Percentiles rank a stretch among this genome's conserved stretches.
Evolutionary conservation across 371 early-diverging fungal genomes (phyloP).

Genomic region (Capniomyces stellatus): DNA sequence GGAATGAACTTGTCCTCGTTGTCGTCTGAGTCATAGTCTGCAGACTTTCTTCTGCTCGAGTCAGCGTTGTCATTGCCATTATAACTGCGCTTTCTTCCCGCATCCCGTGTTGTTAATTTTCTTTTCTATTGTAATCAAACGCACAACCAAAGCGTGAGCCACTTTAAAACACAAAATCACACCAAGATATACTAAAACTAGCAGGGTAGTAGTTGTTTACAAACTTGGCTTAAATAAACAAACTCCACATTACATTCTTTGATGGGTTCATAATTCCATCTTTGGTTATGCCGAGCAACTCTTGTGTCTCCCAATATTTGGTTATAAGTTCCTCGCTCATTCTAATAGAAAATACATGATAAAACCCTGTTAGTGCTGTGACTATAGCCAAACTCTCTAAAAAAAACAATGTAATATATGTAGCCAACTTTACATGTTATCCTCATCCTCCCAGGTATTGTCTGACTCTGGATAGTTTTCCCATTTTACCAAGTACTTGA

Average conservation of each 20-base stretch:
- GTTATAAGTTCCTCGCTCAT: slow-evolving; percentile 10
- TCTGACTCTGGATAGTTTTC: slow-evolving; percentile 19
- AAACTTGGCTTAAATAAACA: neutral
- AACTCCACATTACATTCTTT: neutral
- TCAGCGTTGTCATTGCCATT: neutral
- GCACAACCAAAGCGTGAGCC: too few species aligned
- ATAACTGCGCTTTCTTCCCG: neutral
- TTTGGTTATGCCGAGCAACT: neutral
- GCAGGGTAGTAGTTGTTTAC: neutral
- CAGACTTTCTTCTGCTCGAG: neutral
- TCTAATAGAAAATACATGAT: neutral
- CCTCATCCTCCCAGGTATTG: slow-evolving; percentile 26
- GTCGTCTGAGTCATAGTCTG: neutral
- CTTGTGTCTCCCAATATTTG: slow-evolving; percentile 12
- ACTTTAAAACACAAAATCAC: neutral
- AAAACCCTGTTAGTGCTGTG: too few species aligned
- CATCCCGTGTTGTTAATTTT: neutral
- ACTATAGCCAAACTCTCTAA: neutral
- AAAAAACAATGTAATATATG: neutral
- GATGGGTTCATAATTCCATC: neutral
- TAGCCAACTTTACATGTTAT: slow-evolving; percentile 16
- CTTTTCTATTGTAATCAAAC: neutral
- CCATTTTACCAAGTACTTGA: slow-evolving; percentile 21
- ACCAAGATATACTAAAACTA: neutral
- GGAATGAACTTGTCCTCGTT: slow-evolving; percentile 1